Conservation (phyloP, 805 yeast genomes). For the Suhomyces prunicola region DNA sequence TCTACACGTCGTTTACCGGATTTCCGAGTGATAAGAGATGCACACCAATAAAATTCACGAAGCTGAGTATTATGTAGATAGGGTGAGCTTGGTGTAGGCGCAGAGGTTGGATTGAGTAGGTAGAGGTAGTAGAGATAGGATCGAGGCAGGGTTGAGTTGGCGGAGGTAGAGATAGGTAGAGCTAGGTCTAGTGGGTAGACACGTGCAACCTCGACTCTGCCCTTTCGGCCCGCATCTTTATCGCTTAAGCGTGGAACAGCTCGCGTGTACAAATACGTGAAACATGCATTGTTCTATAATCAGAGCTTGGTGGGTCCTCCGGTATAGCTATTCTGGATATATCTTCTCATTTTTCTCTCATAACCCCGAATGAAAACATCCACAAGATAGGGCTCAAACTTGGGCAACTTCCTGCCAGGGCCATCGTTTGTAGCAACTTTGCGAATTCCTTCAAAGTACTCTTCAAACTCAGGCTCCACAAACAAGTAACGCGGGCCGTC, state of each 20-base stretch:
- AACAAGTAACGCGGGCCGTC: conserved; percentile 25
- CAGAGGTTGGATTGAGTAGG: too few relatives aligned
- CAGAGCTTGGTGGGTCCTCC: conserved; percentile 4
- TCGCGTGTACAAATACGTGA: too few relatives aligned
- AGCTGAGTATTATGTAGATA: too few relatives aligned
- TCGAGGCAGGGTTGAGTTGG: not conserved
- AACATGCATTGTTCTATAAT: not conserved
- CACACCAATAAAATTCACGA: too few relatives aligned
- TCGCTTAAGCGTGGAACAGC: not conserved
- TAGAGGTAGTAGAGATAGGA: not conserved
- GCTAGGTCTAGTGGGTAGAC: too few relatives aligned
- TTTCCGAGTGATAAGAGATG: not conserved
- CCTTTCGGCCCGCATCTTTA: not conserved
- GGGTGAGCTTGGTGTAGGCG: too few relatives aligned
- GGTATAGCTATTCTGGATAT: conserved; percentile 12
- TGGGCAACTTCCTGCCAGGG: conserved; percentile 21
- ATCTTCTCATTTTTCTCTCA: conserved; percentile 15
- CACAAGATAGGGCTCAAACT: conserved; percentile 18
- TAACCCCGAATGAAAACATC: conserved; percentile 18
- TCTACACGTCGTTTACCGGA: not conserved
- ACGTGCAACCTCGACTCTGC: not conserved
- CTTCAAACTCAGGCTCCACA: conserved; percentile 18
- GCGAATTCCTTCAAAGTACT: conserved; percentile 19
- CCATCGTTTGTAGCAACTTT: conserved; percentile 20
- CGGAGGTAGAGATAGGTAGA: too few relatives aligned